Conservation (phyloP, 352 stramenopile species). For the Phytopythium litorale region DNA sequence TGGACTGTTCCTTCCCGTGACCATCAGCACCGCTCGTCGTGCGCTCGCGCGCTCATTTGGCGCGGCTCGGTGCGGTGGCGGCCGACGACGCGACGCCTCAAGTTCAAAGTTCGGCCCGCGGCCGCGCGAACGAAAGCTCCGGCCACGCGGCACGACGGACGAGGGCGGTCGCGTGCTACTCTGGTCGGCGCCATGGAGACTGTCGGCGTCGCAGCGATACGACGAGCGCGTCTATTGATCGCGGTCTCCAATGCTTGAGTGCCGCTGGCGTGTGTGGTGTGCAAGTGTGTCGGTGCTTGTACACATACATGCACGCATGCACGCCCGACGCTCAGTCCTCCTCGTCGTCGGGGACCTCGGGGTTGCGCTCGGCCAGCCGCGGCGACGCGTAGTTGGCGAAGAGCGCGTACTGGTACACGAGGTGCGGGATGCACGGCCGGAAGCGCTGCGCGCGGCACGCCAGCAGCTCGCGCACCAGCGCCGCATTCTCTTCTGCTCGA, state of each 20-base stretch:
- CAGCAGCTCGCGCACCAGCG: slow-evolving; percentile 85
- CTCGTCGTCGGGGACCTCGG: slow-evolving; percentile 59
- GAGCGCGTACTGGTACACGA: slow-evolving; percentile 95
- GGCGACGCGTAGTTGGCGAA: slow-evolving; percentile 90
- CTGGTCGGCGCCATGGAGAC: background rate
- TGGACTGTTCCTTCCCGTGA: background rate
- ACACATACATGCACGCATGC: background rate
- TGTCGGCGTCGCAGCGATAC: too few relatives aligned
- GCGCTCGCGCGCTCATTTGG: background rate
- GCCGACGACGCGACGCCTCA: background rate
- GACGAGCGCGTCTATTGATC: too few relatives aligned
- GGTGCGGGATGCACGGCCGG: slow-evolving; percentile 90
- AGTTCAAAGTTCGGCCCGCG: background rate
- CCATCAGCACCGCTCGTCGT: background rate
- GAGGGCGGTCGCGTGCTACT: background rate
- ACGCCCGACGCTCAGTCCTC: background rate
- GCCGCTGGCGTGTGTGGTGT: background rate
- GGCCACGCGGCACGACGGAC: too few relatives aligned
- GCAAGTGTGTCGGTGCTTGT: background rate
- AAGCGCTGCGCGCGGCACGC: slow-evolving; percentile 62
- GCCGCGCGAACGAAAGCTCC: background rate
- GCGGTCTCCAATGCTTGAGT: too few relatives aligned
- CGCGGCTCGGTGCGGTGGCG: background rate
- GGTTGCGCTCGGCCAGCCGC: slow-evolving; percentile 57
- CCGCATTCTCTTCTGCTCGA: slow-evolving; percentile 79